Conservation (phyloP, 805 yeast species). For the Myxozyma mucilagina region DNA sequence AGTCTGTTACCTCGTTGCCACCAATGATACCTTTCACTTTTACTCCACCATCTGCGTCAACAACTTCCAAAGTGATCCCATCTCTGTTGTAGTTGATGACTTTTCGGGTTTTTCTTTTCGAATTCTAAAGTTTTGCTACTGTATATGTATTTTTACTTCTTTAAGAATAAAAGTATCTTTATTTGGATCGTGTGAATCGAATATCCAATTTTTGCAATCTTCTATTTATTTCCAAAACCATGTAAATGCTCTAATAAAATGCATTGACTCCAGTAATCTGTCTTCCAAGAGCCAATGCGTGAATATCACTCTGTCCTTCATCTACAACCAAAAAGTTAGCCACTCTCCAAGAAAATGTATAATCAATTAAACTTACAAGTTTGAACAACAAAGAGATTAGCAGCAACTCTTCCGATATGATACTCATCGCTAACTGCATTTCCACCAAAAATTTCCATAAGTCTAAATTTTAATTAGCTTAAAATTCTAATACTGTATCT, state of each 20-base stretch:
- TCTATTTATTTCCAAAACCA: neutral
- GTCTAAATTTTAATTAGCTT: constrained; percentile 7
- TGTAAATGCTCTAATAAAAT: constrained; percentile 33
- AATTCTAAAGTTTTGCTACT: neutral
- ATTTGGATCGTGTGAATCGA: too few relatives aligned
- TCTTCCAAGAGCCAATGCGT: constrained; percentile 43
- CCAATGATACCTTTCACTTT: neutral
- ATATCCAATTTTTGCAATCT: neutral
- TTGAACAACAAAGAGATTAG: constrained; percentile 47
- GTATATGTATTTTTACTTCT: neutral
- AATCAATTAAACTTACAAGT: constrained; percentile 38
- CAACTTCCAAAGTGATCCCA: too few relatives aligned
- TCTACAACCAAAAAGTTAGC: constrained; percentile 2
- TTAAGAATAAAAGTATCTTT: neutral
- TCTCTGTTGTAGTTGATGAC: too few relatives aligned
- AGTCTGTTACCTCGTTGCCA: neutral
- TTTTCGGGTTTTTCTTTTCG: neutral
- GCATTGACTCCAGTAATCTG: constrained; percentile 47
- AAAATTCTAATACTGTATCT: neutral
- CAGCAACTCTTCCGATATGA: constrained; percentile 47
- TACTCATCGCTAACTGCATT: constrained; percentile 49
- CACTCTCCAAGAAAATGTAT: neutral
- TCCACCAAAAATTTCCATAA: constrained; percentile 51
- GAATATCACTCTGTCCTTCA: constrained; percentile 50
- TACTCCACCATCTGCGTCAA: too few relatives aligned